Base-by-base conservation (phyloP, 306 rosid species). In the Malus domestica region DNA sequence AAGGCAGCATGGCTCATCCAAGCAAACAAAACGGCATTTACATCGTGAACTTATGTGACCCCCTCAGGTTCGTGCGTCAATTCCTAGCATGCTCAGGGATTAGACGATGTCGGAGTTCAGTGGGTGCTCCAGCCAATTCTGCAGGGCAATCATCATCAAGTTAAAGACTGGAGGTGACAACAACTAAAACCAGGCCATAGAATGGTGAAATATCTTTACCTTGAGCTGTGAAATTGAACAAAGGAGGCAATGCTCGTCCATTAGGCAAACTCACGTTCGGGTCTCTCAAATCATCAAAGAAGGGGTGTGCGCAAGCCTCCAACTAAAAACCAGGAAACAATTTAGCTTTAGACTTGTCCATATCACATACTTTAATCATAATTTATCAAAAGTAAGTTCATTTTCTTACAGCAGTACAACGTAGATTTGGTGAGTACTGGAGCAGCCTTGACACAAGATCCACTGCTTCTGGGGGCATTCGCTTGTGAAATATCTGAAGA, bases 381-480 rank as follows among this genome's bases (percentile, higher is more conserved):
- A 33, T 22, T 35, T 38, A 29, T 30, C 1, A 13, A 32, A 69
- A 76, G 70, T 10, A 72, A 29, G 10, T 63, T 33, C 61, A 82
- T 51, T 49, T 71, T 76, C 97, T 93, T 90, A 93, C 98, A 25
- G 98, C 93, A 3, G 96, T 89, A 81, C 97, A 93, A 52, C 98
- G 97, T 61, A 93, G 89, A 82, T 87, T 89, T 78, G 98, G 98
- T 20, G 98, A 93, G 74, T 93, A 93, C 68, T 91, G 98, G 61
- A 93, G 96, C 71, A 93, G 83, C 88, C 98, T 91, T 32, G 98
- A 93, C 22, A 93, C 93, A 58, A 93, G 92, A 86, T 93, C 98
- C 67, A 91, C 90, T 10, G 97, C 98, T 73, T 93, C 97, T 6
- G 87, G 76, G 40, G 98, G 98, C 96, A 93, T 85, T 85, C 87